Evolutionary conservation across 306 rosid genomes (phyloP).

Genomic region (Prunus davidiana): DNA sequence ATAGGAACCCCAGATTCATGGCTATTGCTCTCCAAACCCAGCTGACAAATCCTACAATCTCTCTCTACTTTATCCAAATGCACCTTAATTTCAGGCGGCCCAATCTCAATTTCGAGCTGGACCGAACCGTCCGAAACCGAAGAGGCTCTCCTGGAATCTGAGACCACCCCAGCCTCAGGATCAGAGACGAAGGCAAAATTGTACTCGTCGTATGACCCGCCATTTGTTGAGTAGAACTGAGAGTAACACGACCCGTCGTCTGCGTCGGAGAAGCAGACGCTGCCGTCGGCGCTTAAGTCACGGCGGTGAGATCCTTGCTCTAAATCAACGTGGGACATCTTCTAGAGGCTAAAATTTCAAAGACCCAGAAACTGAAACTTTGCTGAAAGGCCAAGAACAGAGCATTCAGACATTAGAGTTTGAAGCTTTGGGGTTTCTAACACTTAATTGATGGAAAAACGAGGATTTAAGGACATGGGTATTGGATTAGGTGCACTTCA

Average conservation of each 20-base stretch:
- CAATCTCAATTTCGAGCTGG: conserved; percentile 53
- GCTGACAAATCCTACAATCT: conserved; percentile 93
- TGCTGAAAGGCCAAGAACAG: conserved; percentile 2
- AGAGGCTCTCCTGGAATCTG: conserved; percentile 59
- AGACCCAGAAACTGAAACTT: conserved; percentile 31
- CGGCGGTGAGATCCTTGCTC: conserved; percentile 54
- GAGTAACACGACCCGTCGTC: conserved; percentile 86
- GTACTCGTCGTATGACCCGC: conserved; percentile 86
- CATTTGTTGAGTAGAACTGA: conserved; percentile 78
- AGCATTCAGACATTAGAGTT: conserved; percentile 3
- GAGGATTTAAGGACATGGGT: conserved; percentile 38
- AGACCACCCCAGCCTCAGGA: conserved; percentile 48
- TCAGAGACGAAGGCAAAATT: conserved; percentile 54
- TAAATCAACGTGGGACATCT: conserved; percentile 67
- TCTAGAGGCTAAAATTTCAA: conserved; percentile 33
- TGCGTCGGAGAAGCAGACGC: conserved; percentile 80
- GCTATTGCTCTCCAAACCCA: conserved; percentile 94
- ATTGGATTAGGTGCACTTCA: conserved; percentile 54
- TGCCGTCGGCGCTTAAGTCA: conserved; percentile 55
- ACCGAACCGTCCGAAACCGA: conserved; percentile 70
- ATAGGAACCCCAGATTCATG: conserved; percentile 84
- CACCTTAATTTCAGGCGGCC: conserved; percentile 70
- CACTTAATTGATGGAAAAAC: background rate
- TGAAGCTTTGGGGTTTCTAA: background rate
- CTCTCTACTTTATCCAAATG: conserved; percentile 76